These are phyloP conservation scores for Phoenix roebelenii DNA, from an alignment of 176 grass and related monocot species.

Conservation along the genomic window DNA sequence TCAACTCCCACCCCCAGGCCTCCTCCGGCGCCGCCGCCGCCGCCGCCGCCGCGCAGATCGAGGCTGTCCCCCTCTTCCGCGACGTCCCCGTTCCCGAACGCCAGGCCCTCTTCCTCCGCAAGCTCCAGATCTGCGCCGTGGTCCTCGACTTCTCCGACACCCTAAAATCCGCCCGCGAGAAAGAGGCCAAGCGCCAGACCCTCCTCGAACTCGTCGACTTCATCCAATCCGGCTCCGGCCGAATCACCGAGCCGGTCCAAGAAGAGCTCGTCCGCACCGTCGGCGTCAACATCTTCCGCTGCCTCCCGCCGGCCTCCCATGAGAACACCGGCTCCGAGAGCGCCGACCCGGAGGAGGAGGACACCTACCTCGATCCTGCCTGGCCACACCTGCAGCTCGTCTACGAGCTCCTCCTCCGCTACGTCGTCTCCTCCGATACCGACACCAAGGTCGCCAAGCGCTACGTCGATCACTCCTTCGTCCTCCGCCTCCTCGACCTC, in stretches of 20 bases:
- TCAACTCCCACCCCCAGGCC: too few relatives aligned
- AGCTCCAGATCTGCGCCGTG: slow-evolving; percentile 14
- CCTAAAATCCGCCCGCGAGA: slow-evolving; percentile 4
- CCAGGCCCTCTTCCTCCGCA: slow-evolving; percentile 8
- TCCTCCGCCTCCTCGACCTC: slow-evolving; percentile 10
- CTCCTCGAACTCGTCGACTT: slow-evolving; percentile 13
- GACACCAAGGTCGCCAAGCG: slow-evolving; percentile 17
- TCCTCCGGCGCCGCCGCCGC: background rate
- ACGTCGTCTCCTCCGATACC: slow-evolving; percentile 11
- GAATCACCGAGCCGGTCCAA: slow-evolving; percentile 7
- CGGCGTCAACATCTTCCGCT: slow-evolving; percentile 6
- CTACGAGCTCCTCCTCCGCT: slow-evolving; percentile 16
- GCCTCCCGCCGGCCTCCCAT: slow-evolving; percentile 2
- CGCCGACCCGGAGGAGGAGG: slow-evolving; percentile 14
- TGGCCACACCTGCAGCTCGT: slow-evolving; percentile 13
- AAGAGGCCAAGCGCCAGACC: slow-evolving; percentile 10
- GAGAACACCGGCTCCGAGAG: slow-evolving; percentile 16
- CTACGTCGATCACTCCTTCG: slow-evolving; percentile 16
- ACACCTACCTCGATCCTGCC: slow-evolving; percentile 5
- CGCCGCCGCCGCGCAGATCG: slow-evolving; percentile 2
- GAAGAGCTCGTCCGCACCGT: slow-evolving; percentile 12
- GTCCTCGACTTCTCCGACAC: slow-evolving; percentile 4
- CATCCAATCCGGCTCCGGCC: slow-evolving; percentile 1
- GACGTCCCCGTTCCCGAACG: slow-evolving; percentile 1
- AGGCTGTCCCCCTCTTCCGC: slow-evolving; percentile 9